Conservation (phyloP, 2,329 filamentous ascomycete genomes). For the Penicillium sp. region DNA sequence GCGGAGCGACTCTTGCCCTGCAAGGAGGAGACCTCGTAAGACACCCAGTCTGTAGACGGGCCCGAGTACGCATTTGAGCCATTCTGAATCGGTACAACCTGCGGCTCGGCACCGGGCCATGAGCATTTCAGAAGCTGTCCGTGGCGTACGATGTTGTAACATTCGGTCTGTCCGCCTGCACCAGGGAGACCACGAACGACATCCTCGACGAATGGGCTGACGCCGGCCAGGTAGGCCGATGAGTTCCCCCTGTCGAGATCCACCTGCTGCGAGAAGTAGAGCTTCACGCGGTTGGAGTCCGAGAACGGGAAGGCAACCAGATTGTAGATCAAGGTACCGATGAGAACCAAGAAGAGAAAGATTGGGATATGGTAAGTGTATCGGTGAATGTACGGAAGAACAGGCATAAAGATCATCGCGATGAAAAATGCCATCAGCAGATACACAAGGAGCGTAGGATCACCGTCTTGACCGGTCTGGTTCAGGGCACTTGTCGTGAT, state of each 20-base stretch:
- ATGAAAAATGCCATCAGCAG: slow-evolving; percentile 62
- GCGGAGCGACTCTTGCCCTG: slow-evolving; percentile 42
- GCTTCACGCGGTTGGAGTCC: slow-evolving; percentile 68
- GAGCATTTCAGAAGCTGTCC: slow-evolving; percentile 54
- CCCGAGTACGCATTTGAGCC: slow-evolving; percentile 9
- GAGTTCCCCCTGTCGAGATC: slow-evolving; percentile 70
- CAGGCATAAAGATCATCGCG: slow-evolving; percentile 66
- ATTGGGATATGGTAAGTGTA: slow-evolving; percentile 75
- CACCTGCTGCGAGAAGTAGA: slow-evolving; percentile 77
- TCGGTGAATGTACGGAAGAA: slow-evolving; percentile 80
- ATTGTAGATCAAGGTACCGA: slow-evolving; percentile 77
- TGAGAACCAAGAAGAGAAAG: slow-evolving; percentile 66
- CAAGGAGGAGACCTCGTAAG: slow-evolving; percentile 53
- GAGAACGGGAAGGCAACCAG: slow-evolving; percentile 86
- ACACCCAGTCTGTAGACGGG: slow-evolving; percentile 56
- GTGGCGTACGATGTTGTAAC: slow-evolving; percentile 32
- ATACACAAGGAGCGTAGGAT: slow-evolving; percentile 64
- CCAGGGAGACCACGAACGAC: slow-evolving; percentile 67
- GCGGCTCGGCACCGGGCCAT: slow-evolving; percentile 64
- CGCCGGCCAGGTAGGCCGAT: slow-evolving; percentile 61
- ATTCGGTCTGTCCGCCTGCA: slow-evolving; percentile 51
- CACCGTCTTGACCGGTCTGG: slow-evolving; percentile 82
- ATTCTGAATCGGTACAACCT: slow-evolving; percentile 49
- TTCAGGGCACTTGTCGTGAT: slow-evolving; percentile 64
- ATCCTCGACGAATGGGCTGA: slow-evolving; percentile 60